Percentiles rank a stretch among this genome's conserved stretches.
Evolutionary conservation across 108 stramenopile genomes (phyloP).

Genomic region (Chaetoceros tenuissimus): DNA sequence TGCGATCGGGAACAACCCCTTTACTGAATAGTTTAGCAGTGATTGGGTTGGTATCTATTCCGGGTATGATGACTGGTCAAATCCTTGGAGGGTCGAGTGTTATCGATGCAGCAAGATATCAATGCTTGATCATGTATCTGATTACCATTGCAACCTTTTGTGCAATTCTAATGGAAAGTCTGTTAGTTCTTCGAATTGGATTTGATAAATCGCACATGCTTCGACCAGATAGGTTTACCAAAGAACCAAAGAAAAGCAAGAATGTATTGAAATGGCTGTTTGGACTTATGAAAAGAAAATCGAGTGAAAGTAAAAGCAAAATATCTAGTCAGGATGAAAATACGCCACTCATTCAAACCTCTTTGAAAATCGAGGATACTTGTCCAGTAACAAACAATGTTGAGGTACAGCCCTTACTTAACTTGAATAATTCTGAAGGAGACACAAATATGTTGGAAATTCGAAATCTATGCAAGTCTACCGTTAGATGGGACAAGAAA

Average conservation of each 20-base stretch:
- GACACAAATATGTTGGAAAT: not conserved
- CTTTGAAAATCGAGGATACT: no score
- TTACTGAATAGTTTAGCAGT: constrained; percentile 66
- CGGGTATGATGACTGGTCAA: constrained; percentile 96
- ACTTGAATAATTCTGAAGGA: not conserved
- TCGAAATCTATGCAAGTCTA: not conserved
- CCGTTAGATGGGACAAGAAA: not conserved
- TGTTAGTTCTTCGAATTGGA: not conserved
- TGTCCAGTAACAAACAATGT: not conserved
- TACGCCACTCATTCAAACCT: no score
- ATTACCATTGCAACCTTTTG: constrained; percentile 37
- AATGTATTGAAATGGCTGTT: not conserved
- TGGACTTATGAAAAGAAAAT: not conserved
- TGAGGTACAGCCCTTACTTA: not conserved
- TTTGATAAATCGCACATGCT: not conserved
- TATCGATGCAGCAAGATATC: constrained; percentile 80
- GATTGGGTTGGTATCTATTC: constrained; percentile 78
- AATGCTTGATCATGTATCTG: constrained; percentile 80
- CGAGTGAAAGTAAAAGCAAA: not conserved
- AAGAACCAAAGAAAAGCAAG: not conserved
- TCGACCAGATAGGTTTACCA: not conserved
- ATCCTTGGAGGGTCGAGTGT: constrained; percentile 76
- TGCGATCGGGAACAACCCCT: constrained; percentile 47
- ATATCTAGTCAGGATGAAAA: not conserved
- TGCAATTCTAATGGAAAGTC: not conserved